Base-by-base conservation (phyloP, 129 eudicot genomes). In the Flaveria bidentis region DNA sequence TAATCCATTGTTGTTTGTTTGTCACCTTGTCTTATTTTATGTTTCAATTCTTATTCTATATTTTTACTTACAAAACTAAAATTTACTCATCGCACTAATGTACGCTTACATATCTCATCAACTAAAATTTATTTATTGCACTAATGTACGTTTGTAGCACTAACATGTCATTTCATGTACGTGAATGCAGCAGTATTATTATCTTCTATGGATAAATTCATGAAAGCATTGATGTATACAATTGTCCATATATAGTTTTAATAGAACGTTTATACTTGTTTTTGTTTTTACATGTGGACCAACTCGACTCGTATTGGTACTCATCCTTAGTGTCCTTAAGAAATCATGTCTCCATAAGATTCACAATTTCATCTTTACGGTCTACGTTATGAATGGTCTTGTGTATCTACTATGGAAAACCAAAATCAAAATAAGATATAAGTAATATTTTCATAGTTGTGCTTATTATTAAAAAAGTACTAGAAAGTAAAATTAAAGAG, bases 11-110 rank as follows among this genome's bases (percentile, higher is more conserved):
- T 73, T 79, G 73, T 79, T 64, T 72, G 69, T 73, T 64, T 73
- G 69, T 72, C 73, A 41, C 65, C 57, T 73, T 71, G 75, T 80
- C 75, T 80, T 52, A 65, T 74, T 72, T 22, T 47, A 28, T 5
- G 72, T 20, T 30, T 26, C 33, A 65, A 63, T 25, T 47, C 79
- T 64, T 75, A n/a, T 75, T 28, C 26, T 11, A 39, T 56, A 55
- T 57, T 45, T 17, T 76, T 39, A 6, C 61, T 23, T 25, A 8
- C 5, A 49, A 20, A 14, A 5, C 17, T 26, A 61, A 25, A 25
- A 12, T 13, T 13, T 26, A 25, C 26, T 11, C 1, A 12, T 25
- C 5, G 14, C 17, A 25, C 14, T 58, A 61, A 11, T 12, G 5
- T 25, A 25, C 5, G 25, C 4, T 61, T 61, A 61, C 67, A 20